A percentile compares a stretch with the other conserved stretches of the same genome.
Conservation (phyloP, 345 rosid species). For the Acer saccharum region DNA sequence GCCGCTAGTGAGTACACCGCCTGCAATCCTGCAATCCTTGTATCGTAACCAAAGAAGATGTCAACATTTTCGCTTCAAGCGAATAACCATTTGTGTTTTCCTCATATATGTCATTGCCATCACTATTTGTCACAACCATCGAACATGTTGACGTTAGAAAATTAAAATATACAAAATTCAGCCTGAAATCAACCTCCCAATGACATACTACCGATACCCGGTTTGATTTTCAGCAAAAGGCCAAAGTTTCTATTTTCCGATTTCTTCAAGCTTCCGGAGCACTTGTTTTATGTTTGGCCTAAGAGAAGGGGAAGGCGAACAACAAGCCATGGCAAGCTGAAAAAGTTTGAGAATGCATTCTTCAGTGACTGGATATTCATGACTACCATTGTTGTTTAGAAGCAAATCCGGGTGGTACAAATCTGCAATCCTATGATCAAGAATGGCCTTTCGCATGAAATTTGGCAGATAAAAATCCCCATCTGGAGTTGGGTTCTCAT, state of each 20-base stretch:
- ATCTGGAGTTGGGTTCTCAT: constrained; percentile 60
- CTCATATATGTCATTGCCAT: constrained; percentile 13
- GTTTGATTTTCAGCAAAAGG: constrained; percentile 14
- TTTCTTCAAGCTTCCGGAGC: constrained; percentile 69
- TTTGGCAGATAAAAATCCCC: constrained; percentile 70
- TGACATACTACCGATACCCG: constrained; percentile 16
- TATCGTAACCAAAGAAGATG: background rate
- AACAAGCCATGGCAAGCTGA: constrained; percentile 85
- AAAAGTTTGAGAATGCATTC: constrained; percentile 63
- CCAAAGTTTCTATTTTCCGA: constrained; percentile 35
- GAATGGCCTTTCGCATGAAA: constrained; percentile 61
- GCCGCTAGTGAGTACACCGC: no score
- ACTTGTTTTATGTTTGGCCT: constrained; percentile 74
- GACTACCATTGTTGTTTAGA: constrained; percentile 33
- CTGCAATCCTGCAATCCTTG: background rate
- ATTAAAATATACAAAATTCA: constrained; percentile 8
- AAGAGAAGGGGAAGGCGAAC: constrained; percentile 85
- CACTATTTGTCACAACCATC: background rate
- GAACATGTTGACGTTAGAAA: constrained; percentile 6
- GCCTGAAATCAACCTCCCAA: constrained; percentile 24
- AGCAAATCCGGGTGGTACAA: constrained; percentile 67
- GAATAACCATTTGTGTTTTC: constrained; percentile 13
- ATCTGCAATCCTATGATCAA: constrained; percentile 60
- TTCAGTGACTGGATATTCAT: constrained; percentile 46
- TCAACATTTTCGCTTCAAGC: constrained; percentile 6